A percentile compares a stretch with the other conserved stretches of the same genome.
Evolutionary conservation across 441 rosid species (phyloP).

Genomic region (Sinapis alba): DNA sequence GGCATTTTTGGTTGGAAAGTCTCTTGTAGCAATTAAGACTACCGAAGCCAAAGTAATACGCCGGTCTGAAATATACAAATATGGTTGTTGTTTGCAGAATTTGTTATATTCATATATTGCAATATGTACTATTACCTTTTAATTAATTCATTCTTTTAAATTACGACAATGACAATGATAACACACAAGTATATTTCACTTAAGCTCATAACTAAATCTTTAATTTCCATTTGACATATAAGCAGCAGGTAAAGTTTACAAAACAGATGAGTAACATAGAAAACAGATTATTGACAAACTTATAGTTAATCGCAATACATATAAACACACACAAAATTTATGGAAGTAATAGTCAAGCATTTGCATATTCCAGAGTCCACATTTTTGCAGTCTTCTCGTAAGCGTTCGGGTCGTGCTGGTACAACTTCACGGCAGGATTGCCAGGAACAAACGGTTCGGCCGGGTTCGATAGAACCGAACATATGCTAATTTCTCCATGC

Average conservation of each 20-base stretch:
- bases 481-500: conserved; percentile 5
- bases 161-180: not conserved
- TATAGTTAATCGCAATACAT: not conserved
- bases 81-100: not conserved
- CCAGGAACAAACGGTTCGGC: conserved; percentile 17
- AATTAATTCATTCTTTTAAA: not conserved
- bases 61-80: too few relatives aligned
- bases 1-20: too few relatives aligned
- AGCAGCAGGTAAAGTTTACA: not conserved
- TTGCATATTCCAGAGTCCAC: conserved; percentile 26
- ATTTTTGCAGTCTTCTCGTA: conserved; percentile 13
- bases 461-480: conserved; percentile 24
- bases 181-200: not conserved
- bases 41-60: too few relatives aligned
- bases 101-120: not conserved
- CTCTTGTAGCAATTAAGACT: too few relatives aligned
- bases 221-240: not conserved
- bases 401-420: conserved; percentile 13
- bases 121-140: not conserved
- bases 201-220: not conserved
- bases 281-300: not conserved
- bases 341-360: not conserved
- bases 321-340: not conserved
- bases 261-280: not conserved
- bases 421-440: conserved; percentile 18